phyloP scores from a whole-genome alignment of 257 asterid species.

The Ilex asprella region DNA sequence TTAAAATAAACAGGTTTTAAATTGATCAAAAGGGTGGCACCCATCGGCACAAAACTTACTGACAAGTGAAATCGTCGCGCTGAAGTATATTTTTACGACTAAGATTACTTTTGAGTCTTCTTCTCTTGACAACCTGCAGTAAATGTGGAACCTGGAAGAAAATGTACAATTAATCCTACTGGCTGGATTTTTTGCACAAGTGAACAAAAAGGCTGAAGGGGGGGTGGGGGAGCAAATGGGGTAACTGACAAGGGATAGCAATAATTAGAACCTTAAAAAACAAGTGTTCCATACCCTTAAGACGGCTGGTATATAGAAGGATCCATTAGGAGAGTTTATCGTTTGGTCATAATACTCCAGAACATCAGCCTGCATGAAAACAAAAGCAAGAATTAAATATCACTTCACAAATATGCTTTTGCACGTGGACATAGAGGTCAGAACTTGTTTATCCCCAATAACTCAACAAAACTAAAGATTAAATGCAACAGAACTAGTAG shows the following conservation, averaged over 20 bases:
- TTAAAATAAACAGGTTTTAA: neutral
- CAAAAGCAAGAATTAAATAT: neutral
- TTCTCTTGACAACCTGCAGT: constrained; percentile 73
- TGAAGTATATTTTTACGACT: constrained; percentile 78
- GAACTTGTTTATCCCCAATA: neutral
- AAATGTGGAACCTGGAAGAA: constrained; percentile 75
- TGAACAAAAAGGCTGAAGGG: too few relatives aligned
- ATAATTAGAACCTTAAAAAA: neutral
- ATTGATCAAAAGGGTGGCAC: neutral
- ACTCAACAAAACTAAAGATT: too few relatives aligned
- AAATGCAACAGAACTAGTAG: too few relatives aligned
- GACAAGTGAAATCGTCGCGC: constrained; percentile 79
- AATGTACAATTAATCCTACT: neutral
- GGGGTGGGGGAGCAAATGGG: too few relatives aligned
- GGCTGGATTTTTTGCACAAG: neutral
- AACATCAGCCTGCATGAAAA: constrained; percentile 77
- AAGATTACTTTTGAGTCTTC: constrained; percentile 61
- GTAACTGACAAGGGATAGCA: too few relatives aligned
- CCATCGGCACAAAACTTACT: constrained; percentile 51
- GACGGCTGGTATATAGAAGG: constrained; percentile 90
- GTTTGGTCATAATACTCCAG: constrained; percentile 91
- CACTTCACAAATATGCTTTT: neutral
- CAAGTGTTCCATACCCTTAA: constrained; percentile 63
- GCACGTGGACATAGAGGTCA: neutral
- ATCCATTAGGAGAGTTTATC: constrained; percentile 78